Evolutionary conservation across 345 rosid genomes (phyloP), one percentile per base, ranked within the genome.

Genomic region (Syzygium oleosum): DNA sequence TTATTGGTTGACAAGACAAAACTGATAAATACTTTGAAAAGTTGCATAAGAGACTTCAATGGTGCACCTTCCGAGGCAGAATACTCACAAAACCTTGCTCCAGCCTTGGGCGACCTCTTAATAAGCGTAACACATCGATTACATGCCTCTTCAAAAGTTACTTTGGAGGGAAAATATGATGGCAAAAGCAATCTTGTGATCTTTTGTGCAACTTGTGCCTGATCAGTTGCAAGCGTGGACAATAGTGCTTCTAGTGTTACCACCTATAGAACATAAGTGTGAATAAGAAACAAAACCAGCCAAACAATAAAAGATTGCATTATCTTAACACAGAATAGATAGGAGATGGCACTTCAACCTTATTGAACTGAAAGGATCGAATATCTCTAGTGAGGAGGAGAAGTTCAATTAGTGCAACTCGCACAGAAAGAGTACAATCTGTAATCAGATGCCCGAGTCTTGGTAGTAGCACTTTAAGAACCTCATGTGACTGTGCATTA

Each of bases 71-170:
- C 95, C 5, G 79, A 89, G 85, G 87, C 90, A 89, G 94, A 91
- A 91, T 91, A 95, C 87, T 95, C 94, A 88, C 99, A 97, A 92
- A 97, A 97, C 91, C 97, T 94, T 84, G 98, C 98, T 91, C 99
- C 99, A 80, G 98, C 99, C 85, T 86, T 87, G 51, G 98, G 96
- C 61, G 95, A 94, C 91, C 99, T 93, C 90, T 94, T 95, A 77
- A 97, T 90, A 85, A 97, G 98, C 46, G 96, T 91, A 3, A 93
- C 88, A 89, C 98, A 97, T 84, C 99, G 95, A 87, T 89, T 93
- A 90, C 98, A 96, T 7, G 98, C 98, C 90, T 97, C 98, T 87
- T 93, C 96, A 85, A 88, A 87, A 88, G 89, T 93, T 84, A 94
- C 91, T 89, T 93, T 94, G 46, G 94, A 89, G 34, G 99, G 99